Percentiles rank a stretch among this genome's conserved stretches.
Conservation (phyloP, 345 rosid species). For the Trapa incisa region DNA sequence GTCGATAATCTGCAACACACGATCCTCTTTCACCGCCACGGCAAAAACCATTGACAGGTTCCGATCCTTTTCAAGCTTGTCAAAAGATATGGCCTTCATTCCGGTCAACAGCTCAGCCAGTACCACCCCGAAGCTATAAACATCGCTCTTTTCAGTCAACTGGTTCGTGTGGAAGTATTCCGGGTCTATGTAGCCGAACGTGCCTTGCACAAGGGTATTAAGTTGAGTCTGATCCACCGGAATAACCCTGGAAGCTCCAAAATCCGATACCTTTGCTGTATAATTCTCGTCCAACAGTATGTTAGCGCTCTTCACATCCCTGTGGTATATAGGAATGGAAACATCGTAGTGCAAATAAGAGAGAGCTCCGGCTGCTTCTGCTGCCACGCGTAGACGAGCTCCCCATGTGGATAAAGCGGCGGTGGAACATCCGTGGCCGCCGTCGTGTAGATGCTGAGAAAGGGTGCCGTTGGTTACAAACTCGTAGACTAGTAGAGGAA, state of each 20-base stretch:
- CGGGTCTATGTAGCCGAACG: conserved; percentile 37
- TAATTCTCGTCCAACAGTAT: conserved; percentile 29
- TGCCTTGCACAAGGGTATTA: conserved; percentile 37
- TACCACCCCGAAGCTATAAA: conserved; percentile 37
- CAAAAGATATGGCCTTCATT: conserved; percentile 12
- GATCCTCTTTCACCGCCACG: conserved; percentile 14
- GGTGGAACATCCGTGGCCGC: conserved; percentile 4
- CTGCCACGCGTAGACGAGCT: conserved; percentile 23
- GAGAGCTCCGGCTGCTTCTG: conserved; percentile 20
- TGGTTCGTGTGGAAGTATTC: conserved; percentile 25
- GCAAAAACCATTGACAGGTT: conserved; percentile 21
- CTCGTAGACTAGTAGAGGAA: conserved; percentile 36
- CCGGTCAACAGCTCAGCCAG: conserved; percentile 31
- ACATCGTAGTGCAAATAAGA: conserved; percentile 28
- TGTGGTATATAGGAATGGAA: conserved; percentile 22
- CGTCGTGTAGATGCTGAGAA: conserved; percentile 23
- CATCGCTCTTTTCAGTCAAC: conserved; percentile 34
- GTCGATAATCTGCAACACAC: conserved; percentile 18
- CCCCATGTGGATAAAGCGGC: conserved; percentile 16
- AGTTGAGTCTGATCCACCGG: conserved; percentile 30
- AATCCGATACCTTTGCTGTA: conserved; percentile 34
- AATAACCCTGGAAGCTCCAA: conserved; percentile 35
- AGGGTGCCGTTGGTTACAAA: conserved; percentile 30
- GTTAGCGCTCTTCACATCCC: conserved; percentile 32
- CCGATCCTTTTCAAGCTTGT: conserved; percentile 17